Conservation (phyloP, 164 flowering plant species). For the Taxillus chinensis region DNA sequence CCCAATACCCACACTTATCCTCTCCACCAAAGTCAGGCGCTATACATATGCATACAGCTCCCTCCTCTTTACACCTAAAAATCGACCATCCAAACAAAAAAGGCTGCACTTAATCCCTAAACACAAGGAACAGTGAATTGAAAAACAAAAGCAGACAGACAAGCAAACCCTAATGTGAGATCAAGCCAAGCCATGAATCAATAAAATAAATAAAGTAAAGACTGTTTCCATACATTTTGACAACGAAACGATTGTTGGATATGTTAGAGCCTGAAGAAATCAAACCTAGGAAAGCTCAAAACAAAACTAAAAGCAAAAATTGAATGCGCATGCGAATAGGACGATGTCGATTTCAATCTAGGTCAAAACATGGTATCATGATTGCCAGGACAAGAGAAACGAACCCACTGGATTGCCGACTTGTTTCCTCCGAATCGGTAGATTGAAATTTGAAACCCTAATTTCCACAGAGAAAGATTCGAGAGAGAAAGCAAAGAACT, state of each 20-base stretch:
- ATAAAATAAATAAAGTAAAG: not conserved
- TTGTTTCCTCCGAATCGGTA: not conserved
- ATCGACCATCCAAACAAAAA: conserved; percentile 1
- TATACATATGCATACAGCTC: conserved; percentile 7
- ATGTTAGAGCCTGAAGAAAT: not conserved
- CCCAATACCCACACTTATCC: conserved; percentile 13
- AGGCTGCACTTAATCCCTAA: conserved; percentile 2
- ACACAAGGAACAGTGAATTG: not conserved
- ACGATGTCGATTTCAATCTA: not conserved
- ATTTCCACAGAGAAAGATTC: not conserved
- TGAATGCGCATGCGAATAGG: not conserved
- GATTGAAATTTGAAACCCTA: not conserved
- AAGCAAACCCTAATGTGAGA: not conserved
- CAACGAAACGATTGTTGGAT: not conserved
- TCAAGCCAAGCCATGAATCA: not conserved
- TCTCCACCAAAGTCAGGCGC: conserved; percentile 6
- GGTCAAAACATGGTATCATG: not conserved
- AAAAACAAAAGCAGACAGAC: not conserved
- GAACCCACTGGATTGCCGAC: not conserved
- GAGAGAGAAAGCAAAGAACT: not conserved
- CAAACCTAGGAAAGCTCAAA: not conserved
- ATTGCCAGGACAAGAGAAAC: not conserved
- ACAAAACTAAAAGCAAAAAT: not conserved
- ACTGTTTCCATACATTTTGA: too few relatives aligned
- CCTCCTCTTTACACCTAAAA: not conserved